A percentile compares a stretch with the other conserved stretches of the same genome.
Conservation (phyloP, 805 yeast genomes). For the Maudiozyma barnettii region DNA sequence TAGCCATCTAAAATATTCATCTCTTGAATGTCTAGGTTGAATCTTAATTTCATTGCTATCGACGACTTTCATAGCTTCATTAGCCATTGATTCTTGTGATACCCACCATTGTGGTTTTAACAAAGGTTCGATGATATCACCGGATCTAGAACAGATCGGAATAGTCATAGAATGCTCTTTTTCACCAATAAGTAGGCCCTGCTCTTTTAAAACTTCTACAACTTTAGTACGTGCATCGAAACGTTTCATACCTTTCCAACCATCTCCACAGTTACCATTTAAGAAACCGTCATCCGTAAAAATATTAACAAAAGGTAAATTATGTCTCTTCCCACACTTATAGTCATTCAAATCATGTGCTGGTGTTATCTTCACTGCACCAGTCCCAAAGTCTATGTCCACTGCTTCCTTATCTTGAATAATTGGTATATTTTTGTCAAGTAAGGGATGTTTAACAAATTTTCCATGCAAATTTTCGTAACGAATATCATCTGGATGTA, state of each 20-base stretch:
- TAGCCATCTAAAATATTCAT: slow-evolving; percentile 89
- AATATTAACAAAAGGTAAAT: slow-evolving; percentile 76
- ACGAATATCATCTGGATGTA: slow-evolving; percentile 88
- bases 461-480: slow-evolving; percentile 91
- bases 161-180: slow-evolving; percentile 91
- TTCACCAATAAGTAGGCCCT: slow-evolving; percentile 68
- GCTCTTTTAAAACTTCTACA: slow-evolving; percentile 61
- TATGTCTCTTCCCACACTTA: slow-evolving; percentile 84
- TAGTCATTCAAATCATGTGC: slow-evolving; percentile 97
- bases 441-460: slow-evolving; percentile 78
- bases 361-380: slow-evolving; percentile 98
- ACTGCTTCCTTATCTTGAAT: slow-evolving; percentile 84
- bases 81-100: slow-evolving; percentile 76
- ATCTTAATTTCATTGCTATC: slow-evolving; percentile 68
- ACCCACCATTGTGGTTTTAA: slow-evolving; percentile 99
- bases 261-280: slow-evolving; percentile 77
- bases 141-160: slow-evolving; percentile 90
- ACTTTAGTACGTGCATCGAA: slow-evolving; percentile 85
- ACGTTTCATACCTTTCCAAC: slow-evolving; percentile 81
- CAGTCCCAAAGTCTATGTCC: slow-evolving; percentile 98
- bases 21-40: slow-evolving; percentile 76
- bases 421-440: slow-evolving; percentile 75
- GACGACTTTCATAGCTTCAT: slow-evolving; percentile 75
- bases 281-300: slow-evolving; percentile 84
- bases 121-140: slow-evolving; percentile 90